Base-by-base conservation (phyloP, 1,139 yeast species). In the Suhomyces taliae region DNA sequence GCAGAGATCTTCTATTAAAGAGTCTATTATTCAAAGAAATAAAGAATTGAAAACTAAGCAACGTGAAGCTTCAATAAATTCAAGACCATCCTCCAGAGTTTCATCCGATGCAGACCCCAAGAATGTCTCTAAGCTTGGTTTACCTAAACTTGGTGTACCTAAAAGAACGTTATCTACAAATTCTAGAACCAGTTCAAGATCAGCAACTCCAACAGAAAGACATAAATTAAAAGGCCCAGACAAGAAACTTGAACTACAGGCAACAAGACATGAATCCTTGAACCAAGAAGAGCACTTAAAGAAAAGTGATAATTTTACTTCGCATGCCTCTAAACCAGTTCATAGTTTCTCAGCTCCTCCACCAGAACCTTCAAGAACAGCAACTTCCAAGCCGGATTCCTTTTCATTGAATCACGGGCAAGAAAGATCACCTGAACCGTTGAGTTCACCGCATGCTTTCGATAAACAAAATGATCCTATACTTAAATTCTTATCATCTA, bases 381-480 rank as follows among this genome's bases (percentile, higher is more conserved):
- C 2, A 19, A 19, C 4, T 19, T 19, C 24, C 6, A 19, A 19
- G 24, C 24, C 24, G 4, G 24, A 19, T 19, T 19, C 24, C 4
- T 19, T 19, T 3, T 19, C 24, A 19, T 19, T 19, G 24, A 19
- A 19, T 19, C 24, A 19, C 24, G 3, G 24, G 3, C 24, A 19
- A 19, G 24, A 19, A 19, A 19, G 5, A 7, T 9, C n/a, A 11
- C 7, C 32, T 2, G 11, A 29, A 29, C 11, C 9, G 1, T 29
- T 29, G 7, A 29, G 7, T 2, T 29, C 32, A 9, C 32, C 32
- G 2, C 32, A 29, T 8, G 36, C 41, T 7, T 65, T 61, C 49
- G 68, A 67, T 48, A 56, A 60, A 34, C 63, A 62, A 34, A 55
- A 55, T 8, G 78, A 72, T 45, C 75, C 76, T 4, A 70, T 73